Evolutionary conservation across 768 basidiomycete species (phyloP).

Genomic region (Mycena maculata): DNA sequence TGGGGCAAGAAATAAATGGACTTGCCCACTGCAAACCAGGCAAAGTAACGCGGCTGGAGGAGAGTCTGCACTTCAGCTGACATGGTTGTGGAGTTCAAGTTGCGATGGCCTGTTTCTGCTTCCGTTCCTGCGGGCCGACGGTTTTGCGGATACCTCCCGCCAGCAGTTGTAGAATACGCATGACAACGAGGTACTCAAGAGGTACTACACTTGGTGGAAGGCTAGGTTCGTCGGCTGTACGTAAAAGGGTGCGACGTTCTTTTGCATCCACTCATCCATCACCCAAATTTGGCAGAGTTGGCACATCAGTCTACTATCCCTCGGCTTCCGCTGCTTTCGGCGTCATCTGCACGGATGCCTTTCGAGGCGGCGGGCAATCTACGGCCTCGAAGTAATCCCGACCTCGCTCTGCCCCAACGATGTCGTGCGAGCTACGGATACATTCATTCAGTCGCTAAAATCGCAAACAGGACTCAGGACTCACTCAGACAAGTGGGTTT

Average conservation of each 20-base stretch:
- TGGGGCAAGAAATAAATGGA: background rate
- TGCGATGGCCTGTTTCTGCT: no score
- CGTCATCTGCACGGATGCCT: constrained; percentile 17
- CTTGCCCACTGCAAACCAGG: constrained; percentile 19
- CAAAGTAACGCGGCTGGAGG: constrained; percentile 5
- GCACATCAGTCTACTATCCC: background rate
- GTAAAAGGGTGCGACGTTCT: no score
- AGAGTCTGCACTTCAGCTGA: background rate
- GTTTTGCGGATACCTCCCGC: no score
- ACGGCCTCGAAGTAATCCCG: constrained; percentile 19
- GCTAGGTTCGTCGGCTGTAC: no score
- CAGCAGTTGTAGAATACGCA: no score
- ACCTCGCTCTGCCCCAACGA: background rate
- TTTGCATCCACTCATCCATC: no score
- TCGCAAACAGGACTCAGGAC: background rate
- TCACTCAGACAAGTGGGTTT: constrained; percentile 18
- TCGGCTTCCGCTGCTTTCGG: constrained; percentile 15
- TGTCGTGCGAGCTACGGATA: constrained; percentile 8
- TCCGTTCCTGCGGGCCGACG: no score
- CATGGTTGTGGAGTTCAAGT: no score
- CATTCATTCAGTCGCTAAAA: background rate
- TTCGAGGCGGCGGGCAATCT: constrained; percentile 6
- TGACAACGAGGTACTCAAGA: no score
- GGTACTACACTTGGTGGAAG: no score
- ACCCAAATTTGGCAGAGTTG: no score